These are phyloP conservation scores for Colletotrichum viniferum DNA, from an alignment of 2,329 filamentous ascomycete species.

Conservation along the genomic window DNA sequence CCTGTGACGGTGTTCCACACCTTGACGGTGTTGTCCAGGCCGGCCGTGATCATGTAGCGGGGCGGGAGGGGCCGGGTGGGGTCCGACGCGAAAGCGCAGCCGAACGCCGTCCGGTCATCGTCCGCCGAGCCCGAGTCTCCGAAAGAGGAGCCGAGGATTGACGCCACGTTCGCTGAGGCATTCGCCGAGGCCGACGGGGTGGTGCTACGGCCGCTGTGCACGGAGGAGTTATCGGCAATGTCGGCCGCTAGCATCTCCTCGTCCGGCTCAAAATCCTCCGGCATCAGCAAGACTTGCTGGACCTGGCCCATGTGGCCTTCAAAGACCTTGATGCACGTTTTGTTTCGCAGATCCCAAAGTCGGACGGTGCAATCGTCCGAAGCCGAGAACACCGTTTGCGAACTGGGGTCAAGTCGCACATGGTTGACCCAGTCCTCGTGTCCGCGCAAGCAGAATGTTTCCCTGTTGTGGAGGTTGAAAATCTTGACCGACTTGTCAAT, in stretches of 20 bases:
- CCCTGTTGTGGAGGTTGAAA: constrained; percentile 87
- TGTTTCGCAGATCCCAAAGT: constrained; percentile 90
- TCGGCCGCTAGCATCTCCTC: constrained; percentile 57
- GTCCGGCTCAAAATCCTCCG: constrained; percentile 88
- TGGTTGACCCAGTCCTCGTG: constrained; percentile 97
- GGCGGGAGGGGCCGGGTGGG: constrained; percentile 74
- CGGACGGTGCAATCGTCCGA: constrained; percentile 93
- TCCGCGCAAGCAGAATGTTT: constrained; percentile 78
- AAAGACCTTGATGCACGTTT: constrained; percentile 74
- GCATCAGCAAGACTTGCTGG: constrained; percentile 86
- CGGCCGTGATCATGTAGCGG: constrained; percentile 90
- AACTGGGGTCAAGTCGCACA: constrained; percentile 83
- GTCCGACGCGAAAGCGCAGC: constrained; percentile 65
- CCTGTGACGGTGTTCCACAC: constrained; percentile 84
- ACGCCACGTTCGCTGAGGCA: constrained; percentile 15
- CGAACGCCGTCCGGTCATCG: constrained; percentile 60
- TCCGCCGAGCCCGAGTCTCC: constrained; percentile 26
- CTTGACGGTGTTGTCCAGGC: constrained; percentile 82
- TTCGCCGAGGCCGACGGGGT: constrained; percentile 36
- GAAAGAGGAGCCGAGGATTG: constrained; percentile 25
- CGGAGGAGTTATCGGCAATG: constrained; percentile 59
- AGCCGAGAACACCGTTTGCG: constrained; percentile 87
- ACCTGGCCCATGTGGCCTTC: constrained; percentile 94
- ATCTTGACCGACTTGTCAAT: constrained; percentile 90
- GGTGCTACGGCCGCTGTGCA: constrained; percentile 51